phyloP scores from a whole-genome alignment of 164 flowering plant species.

The Magnolia kwangsiensis region DNA sequence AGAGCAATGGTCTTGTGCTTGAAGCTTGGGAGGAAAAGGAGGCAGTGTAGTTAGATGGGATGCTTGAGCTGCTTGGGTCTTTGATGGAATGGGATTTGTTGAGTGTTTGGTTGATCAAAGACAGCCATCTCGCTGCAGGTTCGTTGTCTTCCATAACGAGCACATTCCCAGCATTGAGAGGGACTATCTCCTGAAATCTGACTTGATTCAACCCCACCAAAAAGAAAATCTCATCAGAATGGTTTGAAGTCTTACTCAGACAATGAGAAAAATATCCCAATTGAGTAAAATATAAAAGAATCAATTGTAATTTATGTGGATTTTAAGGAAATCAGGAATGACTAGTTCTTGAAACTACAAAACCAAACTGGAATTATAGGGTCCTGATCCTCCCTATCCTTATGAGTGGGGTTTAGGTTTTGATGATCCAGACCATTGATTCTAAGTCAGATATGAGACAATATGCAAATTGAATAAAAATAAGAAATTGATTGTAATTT shows the following conservation, averaged over 20 bases:
- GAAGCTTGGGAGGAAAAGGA: constrained; percentile 17
- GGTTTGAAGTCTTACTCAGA: not conserved
- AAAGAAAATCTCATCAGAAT: not conserved
- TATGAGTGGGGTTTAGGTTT: not conserved
- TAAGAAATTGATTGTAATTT: too few relatives aligned
- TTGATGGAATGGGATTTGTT: constrained; percentile 24
- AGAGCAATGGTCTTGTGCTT: not conserved
- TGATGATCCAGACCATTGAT: not conserved
- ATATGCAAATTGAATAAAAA: not conserved
- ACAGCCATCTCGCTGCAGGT: constrained; percentile 79
- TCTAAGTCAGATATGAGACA: too few relatives aligned
- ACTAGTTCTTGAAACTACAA: not conserved
- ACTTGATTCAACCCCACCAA: not conserved
- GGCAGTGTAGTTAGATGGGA: constrained; percentile 10
- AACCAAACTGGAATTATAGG: not conserved
- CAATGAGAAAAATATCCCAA: not conserved
- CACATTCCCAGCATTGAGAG: constrained; percentile 88
- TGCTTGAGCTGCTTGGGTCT: constrained; percentile 1
- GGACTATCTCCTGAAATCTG: constrained; percentile 94
- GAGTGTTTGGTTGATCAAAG: constrained; percentile 54
- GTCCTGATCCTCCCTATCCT: not conserved
- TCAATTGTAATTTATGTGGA: not conserved
- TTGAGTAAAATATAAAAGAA: too few relatives aligned
- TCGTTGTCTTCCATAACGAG: constrained; percentile 80
- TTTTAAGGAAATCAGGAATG: too few relatives aligned